Evolutionary conservation across 1,284 basidiomycete genomes (phyloP), one percentile per base, ranked within the genome.

Genomic region (Coniferiporia sulphurascens): DNA sequence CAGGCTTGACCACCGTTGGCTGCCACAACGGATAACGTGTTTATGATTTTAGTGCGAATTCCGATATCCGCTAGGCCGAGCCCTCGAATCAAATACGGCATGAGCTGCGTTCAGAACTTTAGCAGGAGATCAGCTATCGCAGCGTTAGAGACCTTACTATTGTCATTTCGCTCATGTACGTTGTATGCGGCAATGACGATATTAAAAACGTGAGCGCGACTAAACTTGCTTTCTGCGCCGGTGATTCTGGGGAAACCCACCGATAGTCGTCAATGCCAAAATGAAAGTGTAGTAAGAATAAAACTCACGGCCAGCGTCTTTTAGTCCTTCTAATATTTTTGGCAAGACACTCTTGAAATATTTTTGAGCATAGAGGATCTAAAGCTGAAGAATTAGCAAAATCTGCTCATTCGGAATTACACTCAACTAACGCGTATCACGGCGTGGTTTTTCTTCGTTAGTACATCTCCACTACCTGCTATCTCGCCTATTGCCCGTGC

Each of bases 291-390:
- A 5, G 27, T 3, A 27, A 27, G 27, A 61, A 43, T 21, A 38
- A 15, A 21, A 71, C 78, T 62, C 64, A 85, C 82, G 72, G 44
- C 65, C 70, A 4, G 72, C 64, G 56, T 74, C 72, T 57, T 77
- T 79, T 5, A 83, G 80, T 4, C 88, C 88, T 0, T 76, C 75
- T 38, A 95, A 79, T 15, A 98, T 76, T 59, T 82, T 83, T 0
- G 94, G 93, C 12, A 98, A 75, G 6, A 94, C 76, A 22, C 74
- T 72, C 57, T 82, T 87, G 67, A 93, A 88, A 65, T 91, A 89
- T 71, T 87, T 91, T 71, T 99, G 96, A 36, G 87, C 85, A 72
- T 91, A 86, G 17, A 97, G 75, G 43, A 94, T 79, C 93, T 96
- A 50, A 32, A 22, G 27, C n/a, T n/a, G 12, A 9, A 1, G 17